Evolutionary conservation across 2,329 filamentous ascomycete genomes (phyloP).

Genomic region (Pseudogymnoascus sp.): DNA sequence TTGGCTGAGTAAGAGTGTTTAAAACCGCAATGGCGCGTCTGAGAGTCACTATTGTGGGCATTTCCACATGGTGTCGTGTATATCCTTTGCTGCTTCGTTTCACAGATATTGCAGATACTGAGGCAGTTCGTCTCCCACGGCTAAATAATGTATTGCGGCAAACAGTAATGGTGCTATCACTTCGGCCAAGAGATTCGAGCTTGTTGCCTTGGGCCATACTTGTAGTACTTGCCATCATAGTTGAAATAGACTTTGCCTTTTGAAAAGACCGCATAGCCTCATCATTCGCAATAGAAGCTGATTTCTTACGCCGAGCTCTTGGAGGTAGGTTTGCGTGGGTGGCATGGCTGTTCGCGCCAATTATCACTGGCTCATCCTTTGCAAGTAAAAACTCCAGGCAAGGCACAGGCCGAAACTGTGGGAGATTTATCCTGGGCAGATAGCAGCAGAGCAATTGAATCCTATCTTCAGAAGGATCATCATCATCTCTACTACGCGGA

Average conservation of each 20-base stretch:
- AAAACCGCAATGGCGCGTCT: not conserved
- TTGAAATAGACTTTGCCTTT: not conserved
- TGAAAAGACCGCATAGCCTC: not conserved
- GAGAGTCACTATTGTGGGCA: slow-evolving; percentile 5
- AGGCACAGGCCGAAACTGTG: not conserved
- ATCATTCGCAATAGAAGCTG: not conserved
- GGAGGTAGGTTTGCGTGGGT: not conserved
- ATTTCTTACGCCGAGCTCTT: not conserved
- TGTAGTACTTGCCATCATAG: not conserved
- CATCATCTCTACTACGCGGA: not conserved
- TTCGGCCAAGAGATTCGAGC: not conserved
- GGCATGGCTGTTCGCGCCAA: not conserved
- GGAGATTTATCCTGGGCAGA: not conserved
- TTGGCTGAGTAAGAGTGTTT: not conserved
- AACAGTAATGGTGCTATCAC: not conserved
- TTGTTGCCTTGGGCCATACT: not conserved
- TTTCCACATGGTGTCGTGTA: not conserved
- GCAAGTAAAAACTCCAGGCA: not conserved
- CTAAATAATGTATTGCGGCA: not conserved
- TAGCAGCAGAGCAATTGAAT: not conserved
- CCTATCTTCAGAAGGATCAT: not conserved
- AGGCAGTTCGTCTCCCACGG: not conserved
- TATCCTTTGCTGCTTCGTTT: not conserved
- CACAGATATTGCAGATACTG: not conserved
- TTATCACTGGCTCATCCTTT: not conserved